These are phyloP conservation scores for Emergomyces orientalis DNA, from an alignment of 2,329 filamentous ascomycete species.

Conservation along the genomic window DNA sequence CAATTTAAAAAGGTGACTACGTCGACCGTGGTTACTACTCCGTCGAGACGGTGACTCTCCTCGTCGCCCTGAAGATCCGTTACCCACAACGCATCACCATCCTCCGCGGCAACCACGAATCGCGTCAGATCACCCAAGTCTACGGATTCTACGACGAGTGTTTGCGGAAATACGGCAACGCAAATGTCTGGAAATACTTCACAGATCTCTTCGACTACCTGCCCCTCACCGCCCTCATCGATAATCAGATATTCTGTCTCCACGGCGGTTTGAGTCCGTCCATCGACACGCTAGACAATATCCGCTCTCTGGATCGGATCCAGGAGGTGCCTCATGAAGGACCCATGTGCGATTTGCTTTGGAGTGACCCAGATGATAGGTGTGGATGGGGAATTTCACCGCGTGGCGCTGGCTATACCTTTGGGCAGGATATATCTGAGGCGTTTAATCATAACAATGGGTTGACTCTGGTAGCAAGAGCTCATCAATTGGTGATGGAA, in stretches of 20 bases:
- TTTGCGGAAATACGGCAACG: slow-evolving; percentile 96
- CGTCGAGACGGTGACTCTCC: slow-evolving; percentile 91
- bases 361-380: slow-evolving; percentile 95
- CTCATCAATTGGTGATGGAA: slow-evolving; percentile 98
- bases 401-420: slow-evolving; percentile 88
- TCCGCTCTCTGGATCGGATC: slow-evolving; percentile 86
- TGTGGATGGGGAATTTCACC: slow-evolving; percentile 95
- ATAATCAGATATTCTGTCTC: slow-evolving; percentile 98
- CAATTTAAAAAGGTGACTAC: slow-evolving; percentile 65
- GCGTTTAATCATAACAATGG: slow-evolving; percentile 99
- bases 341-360: slow-evolving; percentile 94
- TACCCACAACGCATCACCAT: slow-evolving; percentile 98
- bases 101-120: slow-evolving; percentile 97
- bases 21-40: slow-evolving; percentile 99
- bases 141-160: slow-evolving; percentile 99
- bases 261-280: slow-evolving; percentile 95
- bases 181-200: slow-evolving; percentile 99
- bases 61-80: slow-evolving; percentile 94
- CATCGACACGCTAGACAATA: slow-evolving; percentile 92
- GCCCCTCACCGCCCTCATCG: slow-evolving; percentile 90
- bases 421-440: slow-evolving; percentile 94
- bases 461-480: slow-evolving; percentile 85
- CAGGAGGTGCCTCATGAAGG: slow-evolving; percentile 98
- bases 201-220: slow-evolving; percentile 99
- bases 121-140: slow-evolving; percentile 95